Conservation (phyloP, 176 grass and related monocot species). For the bread wheat (Triticum aestivum) region DNA sequence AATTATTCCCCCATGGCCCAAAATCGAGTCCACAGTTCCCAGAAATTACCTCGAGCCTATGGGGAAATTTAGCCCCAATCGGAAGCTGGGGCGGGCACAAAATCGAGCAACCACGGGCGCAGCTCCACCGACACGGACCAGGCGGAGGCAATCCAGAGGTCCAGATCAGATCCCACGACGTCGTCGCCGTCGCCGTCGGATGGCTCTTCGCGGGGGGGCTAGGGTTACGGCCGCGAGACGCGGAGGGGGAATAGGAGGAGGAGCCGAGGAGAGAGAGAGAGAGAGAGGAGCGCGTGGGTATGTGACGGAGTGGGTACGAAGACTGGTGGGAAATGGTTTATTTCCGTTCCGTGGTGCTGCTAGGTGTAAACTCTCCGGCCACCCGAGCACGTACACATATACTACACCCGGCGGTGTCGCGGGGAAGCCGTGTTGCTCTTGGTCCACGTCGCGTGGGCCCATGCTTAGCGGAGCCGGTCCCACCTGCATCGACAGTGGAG, state of each 20-base stretch:
- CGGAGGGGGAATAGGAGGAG: not conserved
- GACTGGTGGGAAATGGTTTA: conserved; percentile 18
- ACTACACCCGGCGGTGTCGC: not conserved
- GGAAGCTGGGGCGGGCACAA: not conserved
- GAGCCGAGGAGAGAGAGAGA: not conserved
- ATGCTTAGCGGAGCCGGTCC: not conserved
- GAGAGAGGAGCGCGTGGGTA: not conserved
- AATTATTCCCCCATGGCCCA: no score
- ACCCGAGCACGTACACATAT: conserved; percentile 1
- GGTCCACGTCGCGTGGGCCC: not conserved
- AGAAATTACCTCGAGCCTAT: conserved; percentile 17
- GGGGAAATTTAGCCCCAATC: not conserved
- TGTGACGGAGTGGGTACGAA: not conserved
- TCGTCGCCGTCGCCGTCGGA: not conserved
- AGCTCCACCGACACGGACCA: not conserved
- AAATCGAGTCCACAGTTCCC: not conserved
- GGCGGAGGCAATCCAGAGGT: not conserved
- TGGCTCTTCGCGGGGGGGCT: not conserved
- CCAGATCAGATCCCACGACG: not conserved
- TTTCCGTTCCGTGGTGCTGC: not conserved
- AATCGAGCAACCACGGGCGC: not conserved
- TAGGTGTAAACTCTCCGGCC: not conserved
- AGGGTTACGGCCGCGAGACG: conserved; percentile 6
- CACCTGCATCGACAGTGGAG: not conserved
- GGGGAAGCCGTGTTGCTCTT: not conserved